Evolutionary conservation across 352 stramenopile genomes (phyloP).

Genomic region (Pythium volutum): DNA sequence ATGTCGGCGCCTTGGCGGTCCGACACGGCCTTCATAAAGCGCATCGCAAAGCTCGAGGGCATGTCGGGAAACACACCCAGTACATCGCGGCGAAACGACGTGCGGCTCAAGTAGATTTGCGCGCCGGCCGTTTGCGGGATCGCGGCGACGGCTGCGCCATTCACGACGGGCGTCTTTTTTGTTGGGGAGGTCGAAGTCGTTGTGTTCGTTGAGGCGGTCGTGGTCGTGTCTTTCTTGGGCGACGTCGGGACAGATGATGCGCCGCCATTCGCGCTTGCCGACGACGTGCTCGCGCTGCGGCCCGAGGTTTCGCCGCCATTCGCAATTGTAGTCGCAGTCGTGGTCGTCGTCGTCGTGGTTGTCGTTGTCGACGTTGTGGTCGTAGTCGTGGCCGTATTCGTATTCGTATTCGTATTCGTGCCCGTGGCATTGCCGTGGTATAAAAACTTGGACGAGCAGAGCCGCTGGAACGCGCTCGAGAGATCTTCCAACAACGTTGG

Average conservation of each 20-base stretch:
- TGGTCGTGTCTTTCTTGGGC: slow-evolving; percentile 34
- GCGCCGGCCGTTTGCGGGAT: slow-evolving; percentile 68
- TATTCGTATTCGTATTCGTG: too few relatives aligned
- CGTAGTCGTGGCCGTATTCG: too few relatives aligned
- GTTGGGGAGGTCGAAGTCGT: slow-evolving; percentile 3
- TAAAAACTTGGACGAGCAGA: slow-evolving; percentile 84
- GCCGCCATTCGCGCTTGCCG: not conserved
- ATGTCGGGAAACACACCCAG: slow-evolving; percentile 88
- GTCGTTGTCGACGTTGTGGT: slow-evolving; percentile 8
- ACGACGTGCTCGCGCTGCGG: slow-evolving; percentile 7
- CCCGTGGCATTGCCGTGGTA: slow-evolving; percentile 44
- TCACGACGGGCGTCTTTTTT: slow-evolving; percentile 30
- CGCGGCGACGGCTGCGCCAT: too few relatives aligned
- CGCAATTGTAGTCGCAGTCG: not conserved
- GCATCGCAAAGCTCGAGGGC: slow-evolving; percentile 86
- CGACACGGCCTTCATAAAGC: slow-evolving; percentile 86
- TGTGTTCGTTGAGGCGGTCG: slow-evolving; percentile 17
- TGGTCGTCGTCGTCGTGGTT: not conserved
- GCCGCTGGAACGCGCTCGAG: slow-evolving; percentile 68
- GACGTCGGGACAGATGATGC: slow-evolving; percentile 31
- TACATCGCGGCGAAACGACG: slow-evolving; percentile 82
- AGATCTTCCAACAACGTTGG: slow-evolving; percentile 64
- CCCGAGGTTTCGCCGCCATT: slow-evolving; percentile 14
- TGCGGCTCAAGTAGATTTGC: slow-evolving; percentile 77
- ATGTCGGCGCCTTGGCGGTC: slow-evolving; percentile 82